These are phyloP conservation scores for Trichoderma lentiforme DNA, from an alignment of 2,329 filamentous ascomycete genomes.

Conservation along the genomic window DNA sequence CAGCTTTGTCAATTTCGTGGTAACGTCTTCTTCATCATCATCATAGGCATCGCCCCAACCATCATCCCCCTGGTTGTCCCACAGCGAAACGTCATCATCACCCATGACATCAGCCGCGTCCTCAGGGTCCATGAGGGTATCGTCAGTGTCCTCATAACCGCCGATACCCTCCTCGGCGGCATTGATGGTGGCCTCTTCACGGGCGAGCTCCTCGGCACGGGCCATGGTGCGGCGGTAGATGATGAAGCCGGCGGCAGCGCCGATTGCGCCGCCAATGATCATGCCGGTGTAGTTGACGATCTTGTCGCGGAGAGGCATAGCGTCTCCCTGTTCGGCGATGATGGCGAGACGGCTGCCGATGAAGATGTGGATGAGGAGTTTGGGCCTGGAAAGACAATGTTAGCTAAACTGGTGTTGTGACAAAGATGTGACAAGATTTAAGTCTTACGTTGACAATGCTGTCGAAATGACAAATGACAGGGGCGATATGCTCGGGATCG, in stretches of 20 bases:
- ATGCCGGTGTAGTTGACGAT: slow-evolving; percentile 83
- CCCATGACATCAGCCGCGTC: slow-evolving; percentile 55
- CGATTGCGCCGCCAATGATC: slow-evolving; percentile 65
- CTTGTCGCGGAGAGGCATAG: slow-evolving; percentile 77
- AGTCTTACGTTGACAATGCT: slow-evolving; percentile 60
- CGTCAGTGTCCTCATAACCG: slow-evolving; percentile 45
- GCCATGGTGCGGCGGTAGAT: slow-evolving; percentile 75
- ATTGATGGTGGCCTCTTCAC: slow-evolving; percentile 39
- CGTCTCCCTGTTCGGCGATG: slow-evolving; percentile 77
- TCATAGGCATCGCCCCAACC: slow-evolving; percentile 29
- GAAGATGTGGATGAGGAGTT: slow-evolving; percentile 88
- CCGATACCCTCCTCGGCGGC: slow-evolving; percentile 33
- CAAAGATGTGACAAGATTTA: not conserved
- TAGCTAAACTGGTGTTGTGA: not conserved
- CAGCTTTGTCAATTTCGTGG: not conserved
- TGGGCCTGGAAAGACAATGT: slow-evolving; percentile 54
- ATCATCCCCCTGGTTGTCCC: slow-evolving; percentile 42
- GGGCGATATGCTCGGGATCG: slow-evolving; percentile 82
- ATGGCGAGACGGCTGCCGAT: slow-evolving; percentile 80
- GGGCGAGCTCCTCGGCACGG: slow-evolving; percentile 56
- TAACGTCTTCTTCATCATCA: not conserved
- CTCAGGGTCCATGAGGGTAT: slow-evolving; percentile 44
- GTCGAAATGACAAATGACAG: slow-evolving; percentile 77
- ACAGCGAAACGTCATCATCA: slow-evolving; percentile 58
- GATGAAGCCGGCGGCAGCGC: slow-evolving; percentile 72